phyloP scores from a whole-genome alignment of 352 stramenopile genomes.

The Globisporangium yorkense region DNA sequence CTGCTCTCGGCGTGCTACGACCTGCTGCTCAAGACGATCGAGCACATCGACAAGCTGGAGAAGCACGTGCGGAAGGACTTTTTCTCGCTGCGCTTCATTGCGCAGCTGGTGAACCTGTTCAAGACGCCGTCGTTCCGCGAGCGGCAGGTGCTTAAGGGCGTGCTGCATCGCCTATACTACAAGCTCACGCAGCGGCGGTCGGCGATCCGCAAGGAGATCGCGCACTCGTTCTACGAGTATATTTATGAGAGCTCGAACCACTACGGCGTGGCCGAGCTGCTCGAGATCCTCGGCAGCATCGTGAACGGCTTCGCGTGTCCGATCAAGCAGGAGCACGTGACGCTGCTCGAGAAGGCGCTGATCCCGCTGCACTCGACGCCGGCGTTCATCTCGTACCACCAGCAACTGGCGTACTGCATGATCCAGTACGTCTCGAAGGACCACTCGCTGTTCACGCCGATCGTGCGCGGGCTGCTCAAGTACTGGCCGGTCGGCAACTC shows the following conservation, averaged over 20 bases:
- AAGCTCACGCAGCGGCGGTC: conserved; percentile 86
- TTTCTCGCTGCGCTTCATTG: conserved; percentile 75
- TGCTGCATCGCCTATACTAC: conserved; percentile 87
- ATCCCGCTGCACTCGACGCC: conserved; percentile 83
- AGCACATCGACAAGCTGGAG: conserved; percentile 87
- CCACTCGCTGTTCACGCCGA: conserved; percentile 78
- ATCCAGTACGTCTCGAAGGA: conserved; percentile 89
- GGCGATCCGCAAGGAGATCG: conserved; percentile 85
- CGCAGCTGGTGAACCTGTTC: conserved; percentile 78
- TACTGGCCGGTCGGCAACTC: conserved; percentile 86
- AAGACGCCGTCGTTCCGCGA: conserved; percentile 87
- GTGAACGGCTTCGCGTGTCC: conserved; percentile 87
- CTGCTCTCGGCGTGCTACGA: conserved; percentile 79
- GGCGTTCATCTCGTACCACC: conserved; percentile 84
- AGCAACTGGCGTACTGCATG: conserved; percentile 87
- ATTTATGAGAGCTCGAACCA: conserved; percentile 90
- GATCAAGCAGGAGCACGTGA: conserved; percentile 88
- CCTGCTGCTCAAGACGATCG: conserved; percentile 76
- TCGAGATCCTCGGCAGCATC: conserved; percentile 86
- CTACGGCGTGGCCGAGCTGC: conserved; percentile 82
- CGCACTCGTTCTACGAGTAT: conserved; percentile 88
- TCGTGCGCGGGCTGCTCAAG: conserved; percentile 71
- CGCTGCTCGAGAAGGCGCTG: conserved; percentile 73
- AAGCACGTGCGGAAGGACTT: conserved; percentile 85
- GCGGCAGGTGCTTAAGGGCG: conserved; percentile 78